Conservation (phyloP, 306 rosid genomes). For the Malus domestica region DNA sequence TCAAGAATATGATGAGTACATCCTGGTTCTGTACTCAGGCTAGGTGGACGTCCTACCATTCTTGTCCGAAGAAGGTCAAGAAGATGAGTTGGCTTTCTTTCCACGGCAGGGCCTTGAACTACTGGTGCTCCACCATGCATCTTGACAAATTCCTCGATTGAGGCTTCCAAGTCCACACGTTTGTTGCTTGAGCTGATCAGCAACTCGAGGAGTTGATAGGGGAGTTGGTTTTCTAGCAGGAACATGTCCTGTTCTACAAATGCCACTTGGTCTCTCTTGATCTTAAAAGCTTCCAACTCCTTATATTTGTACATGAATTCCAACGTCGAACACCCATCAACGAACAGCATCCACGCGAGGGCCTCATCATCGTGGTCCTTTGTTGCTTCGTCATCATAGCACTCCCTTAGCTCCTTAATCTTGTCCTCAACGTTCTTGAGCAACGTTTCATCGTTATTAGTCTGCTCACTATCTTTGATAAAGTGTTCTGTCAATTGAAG, state of each 20-base stretch:
- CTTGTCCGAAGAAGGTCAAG: neutral
- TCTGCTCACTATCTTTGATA: neutral
- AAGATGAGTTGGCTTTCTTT: neutral
- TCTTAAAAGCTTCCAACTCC: neutral
- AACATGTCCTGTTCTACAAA: conserved; percentile 2
- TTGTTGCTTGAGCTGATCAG: neutral
- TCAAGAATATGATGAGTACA: no score
- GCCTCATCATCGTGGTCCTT: neutral
- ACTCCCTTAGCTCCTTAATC: neutral
- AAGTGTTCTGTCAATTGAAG: neutral
- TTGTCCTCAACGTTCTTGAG: neutral
- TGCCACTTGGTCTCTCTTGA: neutral
- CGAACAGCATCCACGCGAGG: neutral
- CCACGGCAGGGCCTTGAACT: neutral
- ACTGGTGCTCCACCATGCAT: neutral
- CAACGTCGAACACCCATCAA: neutral
- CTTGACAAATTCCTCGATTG: neutral
- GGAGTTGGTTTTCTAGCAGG: conserved; percentile 12
- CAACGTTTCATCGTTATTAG: neutral
- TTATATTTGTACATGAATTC: neutral
- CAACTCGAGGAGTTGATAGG: neutral
- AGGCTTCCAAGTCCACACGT: no score
- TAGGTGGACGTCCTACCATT: neutral
- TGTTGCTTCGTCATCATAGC: neutral
- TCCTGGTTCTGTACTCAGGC: no score